phyloP scores from a whole-genome alignment of 306 rosid species.

The Glycine tomentella region DNA sequence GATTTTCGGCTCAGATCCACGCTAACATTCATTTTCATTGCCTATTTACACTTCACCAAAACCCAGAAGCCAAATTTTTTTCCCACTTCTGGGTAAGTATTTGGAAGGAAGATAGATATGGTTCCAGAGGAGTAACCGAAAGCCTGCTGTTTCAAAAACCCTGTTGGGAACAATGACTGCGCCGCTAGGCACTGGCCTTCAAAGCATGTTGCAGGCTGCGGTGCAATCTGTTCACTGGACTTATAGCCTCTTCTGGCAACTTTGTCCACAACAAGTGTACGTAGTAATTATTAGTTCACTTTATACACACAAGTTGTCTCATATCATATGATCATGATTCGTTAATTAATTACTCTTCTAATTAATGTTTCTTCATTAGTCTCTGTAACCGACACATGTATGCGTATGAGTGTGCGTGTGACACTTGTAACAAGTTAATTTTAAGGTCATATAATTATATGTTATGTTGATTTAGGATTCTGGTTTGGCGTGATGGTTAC shows the following conservation, averaged over 20 bases:
- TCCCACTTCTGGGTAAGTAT: conserved; percentile 14
- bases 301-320: neutral
- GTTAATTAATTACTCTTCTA: neutral
- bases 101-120: conserved; percentile 29
- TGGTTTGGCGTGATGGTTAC: conserved; percentile 93
- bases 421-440: neutral
- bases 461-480: conserved; percentile 55
- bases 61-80: conserved; percentile 41
- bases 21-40: conserved; percentile 11
- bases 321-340: neutral
- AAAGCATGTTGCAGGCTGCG: conserved; percentile 77
- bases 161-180: conserved; percentile 58
- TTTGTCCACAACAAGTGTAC: conserved; percentile 87
- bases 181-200: conserved; percentile 60
- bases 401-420: neutral
- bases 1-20: conserved; percentile 50
- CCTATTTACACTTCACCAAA: conserved; percentile 36
- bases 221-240: conserved; percentile 99
- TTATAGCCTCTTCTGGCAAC: conserved; percentile 93
- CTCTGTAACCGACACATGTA: neutral
- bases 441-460: neutral
- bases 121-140: conserved; percentile 16
- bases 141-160: conserved; percentile 26
- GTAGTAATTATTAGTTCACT: neutral
- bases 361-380: neutral